These are phyloP conservation scores for Ilex asprella DNA, from an alignment of 257 asterid species.

Conservation along the genomic window DNA sequence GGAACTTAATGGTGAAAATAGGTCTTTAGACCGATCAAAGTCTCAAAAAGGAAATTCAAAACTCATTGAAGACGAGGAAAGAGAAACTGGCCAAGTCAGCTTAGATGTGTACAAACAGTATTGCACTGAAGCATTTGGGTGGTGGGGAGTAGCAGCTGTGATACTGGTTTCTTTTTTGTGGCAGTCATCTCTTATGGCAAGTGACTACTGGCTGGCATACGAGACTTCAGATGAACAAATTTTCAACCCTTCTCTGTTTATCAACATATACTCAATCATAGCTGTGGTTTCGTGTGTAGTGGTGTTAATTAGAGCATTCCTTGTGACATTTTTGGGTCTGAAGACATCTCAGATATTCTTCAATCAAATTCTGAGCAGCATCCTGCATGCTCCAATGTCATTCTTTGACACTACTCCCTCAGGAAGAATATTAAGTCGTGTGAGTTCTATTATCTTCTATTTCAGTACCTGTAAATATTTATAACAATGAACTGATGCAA, in stretches of 20 bases:
- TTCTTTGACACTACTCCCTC: constrained; percentile 87
- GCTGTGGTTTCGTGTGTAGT: constrained; percentile 28
- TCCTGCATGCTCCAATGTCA: constrained; percentile 78
- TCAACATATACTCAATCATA: constrained; percentile 30
- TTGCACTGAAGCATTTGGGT: constrained; percentile 56
- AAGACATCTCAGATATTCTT: constrained; percentile 52
- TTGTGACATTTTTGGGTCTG: constrained; percentile 38
- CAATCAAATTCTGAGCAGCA: constrained; percentile 37
- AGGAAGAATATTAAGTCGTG: constrained; percentile 71
- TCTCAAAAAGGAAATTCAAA: constrained; percentile 29
- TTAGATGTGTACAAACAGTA: constrained; percentile 44
- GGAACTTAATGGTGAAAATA: constrained; percentile 18
- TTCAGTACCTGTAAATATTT: no score
- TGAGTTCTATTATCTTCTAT: constrained; percentile 17
- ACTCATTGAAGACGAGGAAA: constrained; percentile 66
- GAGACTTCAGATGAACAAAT: constrained; percentile 41
- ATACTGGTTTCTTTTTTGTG: constrained; percentile 30
- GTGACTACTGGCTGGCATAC: constrained; percentile 73
- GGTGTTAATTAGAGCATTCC: constrained; percentile 24
- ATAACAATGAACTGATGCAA: no score
- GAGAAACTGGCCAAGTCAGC: constrained; percentile 57
- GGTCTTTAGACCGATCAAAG: constrained; percentile 18
- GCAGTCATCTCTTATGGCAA: constrained; percentile 39
- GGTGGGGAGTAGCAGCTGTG: constrained; percentile 54
- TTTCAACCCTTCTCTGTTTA: constrained; percentile 39